phyloP scores from a whole-genome alignment of 2,329 filamentous ascomycete genomes.

The Diaporthe ilicicola region DNA sequence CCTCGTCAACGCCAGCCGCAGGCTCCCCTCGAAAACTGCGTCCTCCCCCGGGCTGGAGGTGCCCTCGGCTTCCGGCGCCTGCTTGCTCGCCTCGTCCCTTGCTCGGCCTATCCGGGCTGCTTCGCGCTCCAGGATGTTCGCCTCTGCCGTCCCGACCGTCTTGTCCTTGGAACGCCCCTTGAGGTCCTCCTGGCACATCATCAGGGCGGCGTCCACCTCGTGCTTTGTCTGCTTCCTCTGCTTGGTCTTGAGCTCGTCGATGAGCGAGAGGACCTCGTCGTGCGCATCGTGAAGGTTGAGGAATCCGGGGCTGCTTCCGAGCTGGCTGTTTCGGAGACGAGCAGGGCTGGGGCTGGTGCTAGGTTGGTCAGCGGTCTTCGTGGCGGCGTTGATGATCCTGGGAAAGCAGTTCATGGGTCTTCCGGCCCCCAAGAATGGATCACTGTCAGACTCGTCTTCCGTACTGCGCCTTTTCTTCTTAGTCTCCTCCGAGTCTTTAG shows the following conservation, averaged over 20 bases:
- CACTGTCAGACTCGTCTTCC: neutral
- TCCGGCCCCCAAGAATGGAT: neutral
- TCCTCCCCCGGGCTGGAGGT: neutral
- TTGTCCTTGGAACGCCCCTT: neutral
- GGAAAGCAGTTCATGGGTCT: neutral
- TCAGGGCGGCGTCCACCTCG: neutral
- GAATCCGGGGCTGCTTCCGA: neutral
- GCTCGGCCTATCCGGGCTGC: neutral
- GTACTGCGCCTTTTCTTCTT: neutral
- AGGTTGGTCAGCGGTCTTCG: neutral
- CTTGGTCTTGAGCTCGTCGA: neutral
- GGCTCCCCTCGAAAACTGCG: neutral
- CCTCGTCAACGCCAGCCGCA: neutral
- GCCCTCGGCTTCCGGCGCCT: neutral
- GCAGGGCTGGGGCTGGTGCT: neutral
- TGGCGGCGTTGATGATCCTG: neutral
- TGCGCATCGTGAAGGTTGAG: neutral
- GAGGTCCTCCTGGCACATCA: neutral
- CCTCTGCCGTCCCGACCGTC: neutral
- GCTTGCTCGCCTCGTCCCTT: neutral
- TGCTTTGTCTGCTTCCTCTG: neutral
- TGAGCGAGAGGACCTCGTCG: neutral
- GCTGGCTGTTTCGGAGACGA: neutral
- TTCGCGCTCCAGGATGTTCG: constrained; percentile 9
- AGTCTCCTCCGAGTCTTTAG: neutral